Percentiles rank a stretch among this genome's conserved stretches.
These are phyloP conservation scores for Microascus cirrosus DNA, from an alignment of 2,329 filamentous ascomycete genomes.

Conservation along the genomic window DNA sequence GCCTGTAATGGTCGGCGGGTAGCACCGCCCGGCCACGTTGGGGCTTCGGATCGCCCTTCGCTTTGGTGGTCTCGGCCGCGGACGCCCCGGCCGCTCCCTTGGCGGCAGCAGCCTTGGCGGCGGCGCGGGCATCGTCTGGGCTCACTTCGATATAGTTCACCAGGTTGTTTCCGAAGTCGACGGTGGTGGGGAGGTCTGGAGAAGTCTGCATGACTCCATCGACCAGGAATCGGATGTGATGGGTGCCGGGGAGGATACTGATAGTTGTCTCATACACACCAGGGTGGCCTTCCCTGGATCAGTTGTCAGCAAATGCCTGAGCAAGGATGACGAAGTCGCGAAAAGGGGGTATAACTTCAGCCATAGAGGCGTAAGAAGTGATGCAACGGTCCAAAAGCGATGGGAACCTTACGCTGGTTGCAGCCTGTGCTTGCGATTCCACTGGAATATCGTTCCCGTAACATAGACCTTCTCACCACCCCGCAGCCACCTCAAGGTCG, in stretches of 20 bases:
- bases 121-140: conserved; percentile 50
- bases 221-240: conserved; percentile 93
- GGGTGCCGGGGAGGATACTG: conserved; percentile 81
- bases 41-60: conserved; percentile 25
- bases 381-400: background rate
- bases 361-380: background rate
- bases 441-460: conserved; percentile 93
- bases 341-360: background rate
- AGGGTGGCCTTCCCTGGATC: conserved; percentile 37
- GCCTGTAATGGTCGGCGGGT: conserved; percentile 52
- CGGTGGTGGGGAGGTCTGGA: conserved; percentile 78
- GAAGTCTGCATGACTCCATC: conserved; percentile 90
- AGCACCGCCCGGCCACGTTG: conserved; percentile 44
- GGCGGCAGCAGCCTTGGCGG: conserved; percentile 11
- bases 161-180: conserved; percentile 94
- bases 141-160: conserved; percentile 97
- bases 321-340: background rate
- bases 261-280: conserved; percentile 66
- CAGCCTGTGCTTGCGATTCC: conserved; percentile 88
- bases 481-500: conserved; percentile 72
- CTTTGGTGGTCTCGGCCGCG: conserved; percentile 2
- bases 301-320: conserved; percentile 4
- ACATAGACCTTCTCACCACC: conserved; percentile 88
- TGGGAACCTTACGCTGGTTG: conserved; percentile 62
- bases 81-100: conserved; percentile 9